Conservation (phyloP, 2,329 filamentous ascomycete genomes). For the Verticillium zaregamsianum region DNA sequence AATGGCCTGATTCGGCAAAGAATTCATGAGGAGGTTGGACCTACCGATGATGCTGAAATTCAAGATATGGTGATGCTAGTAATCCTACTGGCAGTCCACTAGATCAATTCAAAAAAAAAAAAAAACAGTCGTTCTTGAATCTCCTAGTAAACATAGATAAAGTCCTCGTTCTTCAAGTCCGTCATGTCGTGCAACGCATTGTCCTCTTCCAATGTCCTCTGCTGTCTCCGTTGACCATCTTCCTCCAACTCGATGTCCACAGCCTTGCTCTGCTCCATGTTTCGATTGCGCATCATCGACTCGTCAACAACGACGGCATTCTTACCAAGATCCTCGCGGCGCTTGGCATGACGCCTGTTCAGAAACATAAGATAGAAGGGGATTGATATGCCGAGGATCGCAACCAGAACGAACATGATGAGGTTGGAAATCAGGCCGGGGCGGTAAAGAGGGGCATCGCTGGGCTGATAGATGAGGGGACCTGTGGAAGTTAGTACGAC, state of each 20-base stretch:
- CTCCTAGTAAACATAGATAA: conserved; percentile 55
- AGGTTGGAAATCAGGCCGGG: conserved; percentile 53
- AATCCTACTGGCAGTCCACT: too few relatives aligned
- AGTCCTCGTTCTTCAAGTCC: conserved; percentile 64
- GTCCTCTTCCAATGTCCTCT: not conserved
- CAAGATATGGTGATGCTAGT: too few relatives aligned
- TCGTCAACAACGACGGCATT: conserved; percentile 26
- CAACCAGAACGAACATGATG: conserved; percentile 45
- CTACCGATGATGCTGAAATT: too few relatives aligned
- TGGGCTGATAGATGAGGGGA: conserved; percentile 55
- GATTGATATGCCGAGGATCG: conserved; percentile 26
- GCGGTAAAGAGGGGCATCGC: conserved; percentile 54
- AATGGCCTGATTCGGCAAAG: too few relatives aligned
- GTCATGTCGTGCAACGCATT: conserved; percentile 57
- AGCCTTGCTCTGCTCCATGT: conserved; percentile 48
- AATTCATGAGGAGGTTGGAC: too few relatives aligned
- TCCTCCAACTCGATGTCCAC: conserved; percentile 33
- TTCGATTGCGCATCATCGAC: conserved; percentile 46
- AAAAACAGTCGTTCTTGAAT: too few relatives aligned
- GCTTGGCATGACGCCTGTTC: conserved; percentile 52
- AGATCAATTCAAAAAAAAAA: too few relatives aligned
- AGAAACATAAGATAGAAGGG: conserved; percentile 52
- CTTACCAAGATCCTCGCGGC: conserved; percentile 56
- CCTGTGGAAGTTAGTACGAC: conserved; percentile 17
- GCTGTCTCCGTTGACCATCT: not conserved